A percentile compares a stretch with the other conserved stretches of the same genome.
Evolutionary conservation across 1,139 yeast species (phyloP).

Genomic region (Schizosaccharomyces versatilis): DNA sequence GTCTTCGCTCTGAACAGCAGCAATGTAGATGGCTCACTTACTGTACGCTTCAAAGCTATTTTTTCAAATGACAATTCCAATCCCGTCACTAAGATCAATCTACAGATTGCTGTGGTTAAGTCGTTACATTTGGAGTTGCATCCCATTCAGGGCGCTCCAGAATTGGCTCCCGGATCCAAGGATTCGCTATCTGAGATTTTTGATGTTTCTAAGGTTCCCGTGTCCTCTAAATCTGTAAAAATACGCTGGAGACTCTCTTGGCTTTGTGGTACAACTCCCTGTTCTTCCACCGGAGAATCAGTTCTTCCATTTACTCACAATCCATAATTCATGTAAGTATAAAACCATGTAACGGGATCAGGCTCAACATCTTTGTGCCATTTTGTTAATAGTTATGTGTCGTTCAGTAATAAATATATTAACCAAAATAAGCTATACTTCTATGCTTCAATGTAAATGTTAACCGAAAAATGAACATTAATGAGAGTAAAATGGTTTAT

Average conservation of each 20-base stretch:
- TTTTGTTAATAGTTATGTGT: background rate
- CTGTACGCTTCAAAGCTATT: background rate
- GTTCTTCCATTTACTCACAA: background rate
- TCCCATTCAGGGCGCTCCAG: background rate
- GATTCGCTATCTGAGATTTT: background rate
- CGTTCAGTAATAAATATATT: background rate
- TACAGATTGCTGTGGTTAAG: background rate
- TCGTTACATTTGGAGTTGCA: background rate
- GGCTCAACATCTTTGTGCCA: background rate
- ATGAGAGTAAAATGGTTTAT: background rate
- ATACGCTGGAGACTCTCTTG: background rate
- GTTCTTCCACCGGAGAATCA: background rate
- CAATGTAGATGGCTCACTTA: background rate
- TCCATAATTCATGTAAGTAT: background rate
- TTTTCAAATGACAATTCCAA: constrained; percentile 13
- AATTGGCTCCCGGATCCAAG: background rate
- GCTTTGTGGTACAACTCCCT: background rate
- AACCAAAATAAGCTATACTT: background rate
- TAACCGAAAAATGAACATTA: background rate
- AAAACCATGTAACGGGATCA: background rate
- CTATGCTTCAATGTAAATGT: background rate
- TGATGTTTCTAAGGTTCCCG: background rate
- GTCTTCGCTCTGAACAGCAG: background rate
- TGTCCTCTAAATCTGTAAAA: background rate
- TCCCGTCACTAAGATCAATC: background rate